A percentile compares a stretch with the other conserved stretches of the same genome.
Evolutionary conservation across 2,329 filamentous ascomycete species (phyloP).

Genomic region (Phaeomoniella chlamydospora): DNA sequence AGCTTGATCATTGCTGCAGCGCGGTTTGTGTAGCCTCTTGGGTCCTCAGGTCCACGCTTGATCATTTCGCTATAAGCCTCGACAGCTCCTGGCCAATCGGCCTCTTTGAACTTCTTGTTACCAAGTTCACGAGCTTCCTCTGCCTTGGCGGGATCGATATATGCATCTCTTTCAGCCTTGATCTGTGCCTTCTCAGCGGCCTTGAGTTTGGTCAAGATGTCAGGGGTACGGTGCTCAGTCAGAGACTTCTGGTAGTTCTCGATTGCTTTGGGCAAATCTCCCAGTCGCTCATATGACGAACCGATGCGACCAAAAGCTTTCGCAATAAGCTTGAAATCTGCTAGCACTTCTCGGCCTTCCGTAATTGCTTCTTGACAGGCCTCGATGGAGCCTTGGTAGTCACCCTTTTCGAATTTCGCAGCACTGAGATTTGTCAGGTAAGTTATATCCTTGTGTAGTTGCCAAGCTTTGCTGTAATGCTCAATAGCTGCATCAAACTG

Average conservation of each 20-base stretch:
- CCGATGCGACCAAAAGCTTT: conserved; percentile 95
- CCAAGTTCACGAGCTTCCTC: conserved; percentile 91
- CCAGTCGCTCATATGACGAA: conserved; percentile 80
- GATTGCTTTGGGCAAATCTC: conserved; percentile 65
- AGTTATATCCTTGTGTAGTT: conserved; percentile 85
- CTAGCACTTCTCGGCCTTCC: conserved; percentile 75
- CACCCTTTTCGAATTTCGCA: conserved; percentile 90
- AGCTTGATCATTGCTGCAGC: conserved; percentile 95
- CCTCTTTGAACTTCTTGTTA: conserved; percentile 93
- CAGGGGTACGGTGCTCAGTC: conserved; percentile 91
- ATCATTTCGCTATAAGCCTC: conserved; percentile 93
- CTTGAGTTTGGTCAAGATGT: conserved; percentile 84
- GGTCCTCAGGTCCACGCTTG: conserved; percentile 85
- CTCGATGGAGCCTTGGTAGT: conserved; percentile 77
- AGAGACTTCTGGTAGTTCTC: conserved; percentile 86
- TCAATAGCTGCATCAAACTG: conserved; percentile 89
- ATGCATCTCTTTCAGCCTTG: conserved; percentile 60
- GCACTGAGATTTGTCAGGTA: conserved; percentile 95
- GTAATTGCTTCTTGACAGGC: conserved; percentile 77
- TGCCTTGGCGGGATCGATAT: conserved; percentile 80
- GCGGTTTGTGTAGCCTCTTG: conserved; percentile 92
- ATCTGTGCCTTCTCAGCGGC: conserved; percentile 76
- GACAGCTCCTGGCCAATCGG: conserved; percentile 87
- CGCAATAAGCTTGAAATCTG: conserved; percentile 96
- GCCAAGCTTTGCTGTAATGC: conserved; percentile 93